A percentile compares a stretch with the other conserved stretches of the same genome.
Evolutionary conservation across 805 yeast genomes (phyloP).

Genomic region (Tetrapisispora fleetii): DNA sequence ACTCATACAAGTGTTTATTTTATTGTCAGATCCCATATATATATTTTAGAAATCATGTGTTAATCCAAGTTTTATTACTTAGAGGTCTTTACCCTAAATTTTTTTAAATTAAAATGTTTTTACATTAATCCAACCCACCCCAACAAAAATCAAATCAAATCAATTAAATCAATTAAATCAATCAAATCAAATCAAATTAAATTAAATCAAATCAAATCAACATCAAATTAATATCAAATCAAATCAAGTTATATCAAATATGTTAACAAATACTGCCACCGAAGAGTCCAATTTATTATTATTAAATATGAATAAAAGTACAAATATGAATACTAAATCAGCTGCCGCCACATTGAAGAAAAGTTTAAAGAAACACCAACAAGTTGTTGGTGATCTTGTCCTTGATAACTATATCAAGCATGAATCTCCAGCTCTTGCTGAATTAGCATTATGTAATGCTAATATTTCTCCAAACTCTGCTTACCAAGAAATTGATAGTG

Average conservation of each 20-base stretch:
- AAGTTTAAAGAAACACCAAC: slow-evolving; percentile 2
- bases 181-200: neutral
- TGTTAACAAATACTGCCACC: neutral
- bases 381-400: slow-evolving; percentile 18
- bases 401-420: slow-evolving; percentile 20
- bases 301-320: neutral
- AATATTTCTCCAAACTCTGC: neutral
- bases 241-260: neutral
- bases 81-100: neutral
- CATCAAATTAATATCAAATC: neutral
- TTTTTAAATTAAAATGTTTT: neutral
- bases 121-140: neutral
- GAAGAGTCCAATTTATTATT: slow-evolving; percentile 1
- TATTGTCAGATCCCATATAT: neutral
- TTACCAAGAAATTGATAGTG: slow-evolving; percentile 38
- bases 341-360: neutral
- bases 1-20: neutral
- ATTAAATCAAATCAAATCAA: neutral
- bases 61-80: neutral
- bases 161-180: slow-evolving; percentile 2
- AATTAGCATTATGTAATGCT: slow-evolving; percentile 1
- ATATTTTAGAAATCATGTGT: slow-evolving; percentile 1
- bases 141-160: neutral
- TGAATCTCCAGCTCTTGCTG: slow-evolving; percentile 4
- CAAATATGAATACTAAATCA: neutral